phyloP scores from a whole-genome alignment of 2,329 filamentous ascomycete species.

The Orbilia blumenaviensis region DNA sequence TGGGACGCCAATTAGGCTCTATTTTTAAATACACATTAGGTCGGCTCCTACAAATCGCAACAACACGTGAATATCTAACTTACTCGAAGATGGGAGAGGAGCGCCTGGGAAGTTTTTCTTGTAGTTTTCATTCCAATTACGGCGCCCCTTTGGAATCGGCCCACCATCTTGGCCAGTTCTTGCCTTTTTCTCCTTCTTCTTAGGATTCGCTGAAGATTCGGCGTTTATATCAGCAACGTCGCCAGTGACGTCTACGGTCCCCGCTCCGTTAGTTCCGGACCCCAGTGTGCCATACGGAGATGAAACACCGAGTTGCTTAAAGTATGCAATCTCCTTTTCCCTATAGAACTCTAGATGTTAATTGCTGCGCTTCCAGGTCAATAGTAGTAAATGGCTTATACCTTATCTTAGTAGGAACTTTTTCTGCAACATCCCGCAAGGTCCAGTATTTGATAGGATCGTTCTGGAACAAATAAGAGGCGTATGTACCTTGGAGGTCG shows the following conservation, averaged over 20 bases:
- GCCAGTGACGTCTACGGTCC: neutral
- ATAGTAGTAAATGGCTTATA: neutral
- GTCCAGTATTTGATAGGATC: constrained; percentile 26
- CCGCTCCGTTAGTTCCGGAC: neutral
- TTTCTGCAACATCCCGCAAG: constrained; percentile 45
- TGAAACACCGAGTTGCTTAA: neutral
- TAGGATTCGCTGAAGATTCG: neutral
- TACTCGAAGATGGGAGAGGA: constrained; percentile 10
- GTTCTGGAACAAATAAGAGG: constrained; percentile 14
- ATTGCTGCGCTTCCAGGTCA: neutral
- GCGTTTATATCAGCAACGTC: neutral
- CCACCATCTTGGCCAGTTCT: neutral
- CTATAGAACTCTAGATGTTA: neutral
- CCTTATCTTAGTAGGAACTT: constrained; percentile 37
- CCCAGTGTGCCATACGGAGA: neutral
- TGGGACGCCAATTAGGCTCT: constrained; percentile 24
- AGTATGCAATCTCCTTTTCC: neutral
- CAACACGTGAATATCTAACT: neutral
- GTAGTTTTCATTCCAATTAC: constrained; percentile 21
- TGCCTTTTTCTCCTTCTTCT: neutral
- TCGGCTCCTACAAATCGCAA: neutral
- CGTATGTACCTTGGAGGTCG: neutral
- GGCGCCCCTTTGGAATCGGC: neutral
- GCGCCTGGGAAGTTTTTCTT: neutral
- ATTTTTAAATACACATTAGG: neutral